phyloP scores from a whole-genome alignment of 768 basidiomycete genomes.

The Daedaleopsis nitida region DNA sequence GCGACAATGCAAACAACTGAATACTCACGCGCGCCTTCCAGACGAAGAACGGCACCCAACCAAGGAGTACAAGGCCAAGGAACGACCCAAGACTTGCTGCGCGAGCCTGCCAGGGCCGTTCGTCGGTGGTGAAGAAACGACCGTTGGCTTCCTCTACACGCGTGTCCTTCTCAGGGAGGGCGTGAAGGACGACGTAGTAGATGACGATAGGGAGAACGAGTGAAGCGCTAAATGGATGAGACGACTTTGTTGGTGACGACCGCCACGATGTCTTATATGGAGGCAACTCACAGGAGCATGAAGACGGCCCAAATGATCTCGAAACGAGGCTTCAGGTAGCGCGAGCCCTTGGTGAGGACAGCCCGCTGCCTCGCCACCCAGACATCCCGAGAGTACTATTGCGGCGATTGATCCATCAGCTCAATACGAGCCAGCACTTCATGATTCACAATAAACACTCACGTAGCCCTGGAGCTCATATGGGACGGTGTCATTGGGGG shows the following conservation, averaged over 20 bases:
- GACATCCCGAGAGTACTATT: conserved; percentile 44
- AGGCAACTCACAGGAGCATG: conserved; percentile 42
- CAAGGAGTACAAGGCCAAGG: conserved; percentile 40
- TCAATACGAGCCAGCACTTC: no score
- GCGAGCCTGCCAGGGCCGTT: conserved; percentile 37
- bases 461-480: conserved; percentile 39
- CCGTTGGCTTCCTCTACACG: conserved; percentile 14
- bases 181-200: conserved; percentile 36
- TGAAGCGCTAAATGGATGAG: conserved; percentile 32
- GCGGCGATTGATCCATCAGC: no score
- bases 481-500: conserved; percentile 26
- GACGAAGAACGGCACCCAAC: conserved; percentile 42
- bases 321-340: conserved; percentile 45
- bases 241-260: neutral
- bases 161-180: conserved; percentile 27
- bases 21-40: conserved; percentile 49
- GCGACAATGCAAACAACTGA: neutral
- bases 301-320: conserved; percentile 46
- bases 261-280: neutral
- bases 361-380: conserved; percentile 47
- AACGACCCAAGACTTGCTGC: conserved; percentile 38
- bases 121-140: conserved; percentile 19
- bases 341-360: conserved; percentile 38
- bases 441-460: conserved; percentile 4
- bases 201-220: conserved; percentile 43